A percentile compares a stretch with the other conserved stretches of the same genome.
Evolutionary conservation across 257 asterid species (phyloP).

Genomic region (Oldenlandia corymbosa): DNA sequence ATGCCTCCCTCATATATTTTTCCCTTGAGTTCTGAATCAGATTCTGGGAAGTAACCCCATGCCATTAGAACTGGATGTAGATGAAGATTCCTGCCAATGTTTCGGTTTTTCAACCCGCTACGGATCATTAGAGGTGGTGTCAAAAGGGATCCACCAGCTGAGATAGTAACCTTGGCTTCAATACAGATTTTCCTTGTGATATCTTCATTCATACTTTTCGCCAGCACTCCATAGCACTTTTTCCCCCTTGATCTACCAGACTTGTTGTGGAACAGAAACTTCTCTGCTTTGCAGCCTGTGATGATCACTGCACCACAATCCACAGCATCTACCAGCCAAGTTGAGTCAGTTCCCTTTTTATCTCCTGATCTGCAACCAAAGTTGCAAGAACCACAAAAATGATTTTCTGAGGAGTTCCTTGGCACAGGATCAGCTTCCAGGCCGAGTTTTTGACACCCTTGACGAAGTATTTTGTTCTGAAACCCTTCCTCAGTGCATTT

Average conservation of each 20-base stretch:
- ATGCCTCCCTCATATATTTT: slow-evolving; percentile 72
- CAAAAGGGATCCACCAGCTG: slow-evolving; percentile 77
- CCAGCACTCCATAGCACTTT: slow-evolving; percentile 60
- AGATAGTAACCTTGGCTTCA: slow-evolving; percentile 61
- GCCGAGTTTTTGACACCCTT: slow-evolving; percentile 71
- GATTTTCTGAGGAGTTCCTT: slow-evolving; percentile 58
- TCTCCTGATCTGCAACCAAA: slow-evolving; percentile 76
- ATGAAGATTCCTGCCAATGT: slow-evolving; percentile 74
- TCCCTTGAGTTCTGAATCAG: slow-evolving; percentile 36
- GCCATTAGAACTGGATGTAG: slow-evolving; percentile 88
- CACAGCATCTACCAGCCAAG: slow-evolving; percentile 90
- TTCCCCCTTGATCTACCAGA: slow-evolving; percentile 17
- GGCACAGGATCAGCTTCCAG: slow-evolving; percentile 44
- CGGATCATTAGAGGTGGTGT: slow-evolving; percentile 73
- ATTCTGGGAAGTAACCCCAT: slow-evolving; percentile 84
- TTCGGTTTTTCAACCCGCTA: slow-evolving; percentile 62
- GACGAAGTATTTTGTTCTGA: slow-evolving; percentile 56
- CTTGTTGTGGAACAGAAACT: slow-evolving; percentile 24
- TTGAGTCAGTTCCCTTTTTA: slow-evolving; percentile 74
- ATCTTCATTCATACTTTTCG: slow-evolving; percentile 29
- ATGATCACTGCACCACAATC: slow-evolving; percentile 61
- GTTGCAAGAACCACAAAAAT: slow-evolving; percentile 75
- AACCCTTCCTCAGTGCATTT: slow-evolving; percentile 59
- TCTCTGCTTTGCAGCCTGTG: slow-evolving; percentile 65
- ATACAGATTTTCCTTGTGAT: slow-evolving; percentile 35